These are phyloP conservation scores for Pseudogymnoascus pannorum DNA, from an alignment of 2,329 filamentous ascomycete genomes.

Conservation along the genomic window DNA sequence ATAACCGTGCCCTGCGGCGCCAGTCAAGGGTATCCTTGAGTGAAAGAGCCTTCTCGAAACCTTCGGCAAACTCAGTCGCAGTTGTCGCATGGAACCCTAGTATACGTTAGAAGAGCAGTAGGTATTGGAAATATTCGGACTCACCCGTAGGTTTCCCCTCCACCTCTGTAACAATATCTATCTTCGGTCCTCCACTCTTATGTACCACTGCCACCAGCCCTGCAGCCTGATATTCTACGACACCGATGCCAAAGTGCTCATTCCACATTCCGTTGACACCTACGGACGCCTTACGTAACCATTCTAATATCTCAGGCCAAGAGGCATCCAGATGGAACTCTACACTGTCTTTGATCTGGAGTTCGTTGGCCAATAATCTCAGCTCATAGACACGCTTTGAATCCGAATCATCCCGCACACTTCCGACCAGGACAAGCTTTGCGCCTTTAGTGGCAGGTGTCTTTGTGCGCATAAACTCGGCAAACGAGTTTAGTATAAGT, in stretches of 20 bases:
- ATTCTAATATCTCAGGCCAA: slow-evolving; percentile 79
- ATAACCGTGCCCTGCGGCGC: slow-evolving; percentile 66
- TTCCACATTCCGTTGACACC: slow-evolving; percentile 99
- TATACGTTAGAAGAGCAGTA: background rate
- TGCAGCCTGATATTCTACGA: slow-evolving; percentile 96
- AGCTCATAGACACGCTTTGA: slow-evolving; percentile 81
- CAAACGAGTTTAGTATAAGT: slow-evolving; percentile 77
- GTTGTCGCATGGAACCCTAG: slow-evolving; percentile 80
- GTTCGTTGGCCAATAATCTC: slow-evolving; percentile 75
- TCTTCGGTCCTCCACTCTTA: slow-evolving; percentile 82
- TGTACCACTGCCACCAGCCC: slow-evolving; percentile 91
- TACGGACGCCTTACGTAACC: slow-evolving; percentile 68
- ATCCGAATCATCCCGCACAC: slow-evolving; percentile 78
- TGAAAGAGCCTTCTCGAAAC: slow-evolving; percentile 69
- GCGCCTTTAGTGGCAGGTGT: slow-evolving; percentile 46
- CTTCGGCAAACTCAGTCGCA: slow-evolving; percentile 68
- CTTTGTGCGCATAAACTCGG: slow-evolving; percentile 58
- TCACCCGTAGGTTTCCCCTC: slow-evolving; percentile 71
- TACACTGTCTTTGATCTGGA: slow-evolving; percentile 75
- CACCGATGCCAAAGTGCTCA: slow-evolving; percentile 96
- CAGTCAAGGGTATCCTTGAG: slow-evolving; percentile 61
- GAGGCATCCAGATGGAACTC: slow-evolving; percentile 85
- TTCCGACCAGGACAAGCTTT: slow-evolving; percentile 78
- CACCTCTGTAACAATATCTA: slow-evolving; percentile 81
- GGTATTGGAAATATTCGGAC: slow-evolving; percentile 18